Conservation (phyloP, 768 basidiomycete genomes). For the Podaxis pistillaris region DNA sequence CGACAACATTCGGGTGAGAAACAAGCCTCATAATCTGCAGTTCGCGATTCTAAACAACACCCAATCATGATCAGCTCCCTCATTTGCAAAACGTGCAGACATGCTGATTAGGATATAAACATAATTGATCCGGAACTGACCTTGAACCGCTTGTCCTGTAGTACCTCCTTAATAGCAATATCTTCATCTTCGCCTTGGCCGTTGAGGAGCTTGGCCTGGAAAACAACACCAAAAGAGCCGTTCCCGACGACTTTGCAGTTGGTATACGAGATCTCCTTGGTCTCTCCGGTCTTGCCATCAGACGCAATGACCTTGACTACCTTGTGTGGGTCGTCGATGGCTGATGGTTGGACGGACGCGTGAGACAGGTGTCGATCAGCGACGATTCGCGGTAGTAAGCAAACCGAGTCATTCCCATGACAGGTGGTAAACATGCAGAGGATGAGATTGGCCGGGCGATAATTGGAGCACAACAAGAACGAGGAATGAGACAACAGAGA, state of each 20-base stretch:
- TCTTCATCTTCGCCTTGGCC: slow-evolving; percentile 69
- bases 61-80: slow-evolving; percentile 8
- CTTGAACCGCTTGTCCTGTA: slow-evolving; percentile 99
- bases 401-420: background rate
- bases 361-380: slow-evolving; percentile 32
- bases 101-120: slow-evolving; percentile 19
- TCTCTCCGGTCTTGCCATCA: slow-evolving; percentile 90
- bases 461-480: slow-evolving; percentile 27
- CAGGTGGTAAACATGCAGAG: slow-evolving; percentile 13
- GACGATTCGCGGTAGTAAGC: slow-evolving; percentile 28
- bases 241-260: slow-evolving; percentile 99
- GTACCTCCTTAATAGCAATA: slow-evolving; percentile 99
- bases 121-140: slow-evolving; percentile 43
- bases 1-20: slow-evolving; percentile 96
- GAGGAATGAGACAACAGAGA: slow-evolving; percentile 22
- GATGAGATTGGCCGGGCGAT: slow-evolving; percentile 16
- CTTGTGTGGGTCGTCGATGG: slow-evolving; percentile 95
- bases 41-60: slow-evolving; percentile 81
- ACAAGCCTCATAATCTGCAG: slow-evolving; percentile 98
- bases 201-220: slow-evolving; percentile 85
- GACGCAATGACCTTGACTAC: slow-evolving; percentile 94
- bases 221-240: slow-evolving; percentile 98
- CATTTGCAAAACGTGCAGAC: slow-evolving; percentile 8
- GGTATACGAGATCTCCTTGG: slow-evolving; percentile 88
- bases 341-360: slow-evolving; percentile 34